These are phyloP conservation scores for Darksidea phi DNA, from an alignment of 495 filamentous ascomycete genomes.

Conservation along the genomic window DNA sequence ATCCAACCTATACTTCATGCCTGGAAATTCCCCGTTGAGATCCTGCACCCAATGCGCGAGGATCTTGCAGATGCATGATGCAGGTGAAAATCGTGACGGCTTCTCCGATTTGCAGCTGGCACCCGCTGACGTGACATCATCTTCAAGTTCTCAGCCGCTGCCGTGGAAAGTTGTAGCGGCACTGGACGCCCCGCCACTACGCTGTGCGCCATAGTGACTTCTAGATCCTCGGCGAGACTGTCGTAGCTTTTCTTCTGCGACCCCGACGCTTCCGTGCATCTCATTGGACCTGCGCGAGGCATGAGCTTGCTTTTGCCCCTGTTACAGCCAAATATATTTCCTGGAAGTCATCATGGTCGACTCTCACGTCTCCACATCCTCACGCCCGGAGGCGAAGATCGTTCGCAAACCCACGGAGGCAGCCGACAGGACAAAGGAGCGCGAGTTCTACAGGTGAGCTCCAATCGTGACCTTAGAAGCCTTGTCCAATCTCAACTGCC, in stretches of 20 bases:
- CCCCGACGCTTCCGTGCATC: background rate
- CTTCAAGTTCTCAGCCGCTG: too few species aligned
- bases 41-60: background rate
- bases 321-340: background rate
- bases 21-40: too few species aligned
- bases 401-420: conserved; percentile 6
- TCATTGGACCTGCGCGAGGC: background rate
- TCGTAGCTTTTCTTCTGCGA: background rate
- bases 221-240: background rate
- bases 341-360: background rate
- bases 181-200: too few species aligned
- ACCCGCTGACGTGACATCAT: too few species aligned
- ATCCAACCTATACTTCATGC: too few species aligned
- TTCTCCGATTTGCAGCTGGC: too few species aligned
- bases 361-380: background rate
- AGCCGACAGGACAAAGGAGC: conserved; percentile 22
- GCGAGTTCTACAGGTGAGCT: conserved; percentile 32
- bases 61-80: background rate
- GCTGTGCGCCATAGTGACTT: background rate
- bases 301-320: background rate
- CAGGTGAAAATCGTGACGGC: too few species aligned
- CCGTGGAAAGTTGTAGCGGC: too few species aligned
- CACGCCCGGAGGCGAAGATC: background rate
- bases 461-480: background rate
- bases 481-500: conserved; percentile 2